phyloP scores from a whole-genome alignment of 1,284 basidiomycete genomes.

The Cutaneotrichosporon curvatum region DNA sequence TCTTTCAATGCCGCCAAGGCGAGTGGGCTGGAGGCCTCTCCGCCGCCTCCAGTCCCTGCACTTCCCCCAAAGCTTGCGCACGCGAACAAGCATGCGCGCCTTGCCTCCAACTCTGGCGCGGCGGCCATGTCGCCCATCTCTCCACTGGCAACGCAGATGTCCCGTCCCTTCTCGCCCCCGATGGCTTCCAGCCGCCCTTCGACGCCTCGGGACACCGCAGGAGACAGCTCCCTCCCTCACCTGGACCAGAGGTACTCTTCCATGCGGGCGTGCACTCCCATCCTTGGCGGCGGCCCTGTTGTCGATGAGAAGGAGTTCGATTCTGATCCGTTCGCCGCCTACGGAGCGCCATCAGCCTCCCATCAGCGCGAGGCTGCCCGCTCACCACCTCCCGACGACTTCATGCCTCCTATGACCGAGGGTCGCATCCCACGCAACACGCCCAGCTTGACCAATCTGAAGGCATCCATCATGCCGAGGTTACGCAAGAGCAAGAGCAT shows the following conservation, averaged over 20 bases:
- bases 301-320: slow-evolving; percentile 3
- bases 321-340: slow-evolving; percentile 34
- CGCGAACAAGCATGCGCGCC: background rate
- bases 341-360: too few relatives aligned
- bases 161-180: background rate
- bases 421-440: background rate
- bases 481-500: slow-evolving; percentile 15
- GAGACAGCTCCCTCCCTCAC: background rate
- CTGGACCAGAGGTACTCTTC: slow-evolving; percentile 7
- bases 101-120: background rate
- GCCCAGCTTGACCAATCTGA: slow-evolving; percentile 5
- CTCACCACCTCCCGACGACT: slow-evolving; percentile 3
- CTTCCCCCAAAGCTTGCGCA: slow-evolving; percentile 9
- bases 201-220: too few relatives aligned
- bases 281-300: background rate
- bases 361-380: background rate
- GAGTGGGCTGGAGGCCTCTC: slow-evolving; percentile 10
- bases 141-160: too few relatives aligned
- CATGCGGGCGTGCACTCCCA: background rate
- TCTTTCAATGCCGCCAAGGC: slow-evolving; percentile 8
- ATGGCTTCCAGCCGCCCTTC: too few relatives aligned
- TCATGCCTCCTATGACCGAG: slow-evolving; percentile 1
- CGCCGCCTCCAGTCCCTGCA: slow-evolving; percentile 23
- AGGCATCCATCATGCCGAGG: slow-evolving; percentile 9
- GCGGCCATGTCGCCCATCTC: background rate